Conservation (phyloP, 2,329 filamentous ascomycete genomes). For the Alternaria sp. region DNA sequence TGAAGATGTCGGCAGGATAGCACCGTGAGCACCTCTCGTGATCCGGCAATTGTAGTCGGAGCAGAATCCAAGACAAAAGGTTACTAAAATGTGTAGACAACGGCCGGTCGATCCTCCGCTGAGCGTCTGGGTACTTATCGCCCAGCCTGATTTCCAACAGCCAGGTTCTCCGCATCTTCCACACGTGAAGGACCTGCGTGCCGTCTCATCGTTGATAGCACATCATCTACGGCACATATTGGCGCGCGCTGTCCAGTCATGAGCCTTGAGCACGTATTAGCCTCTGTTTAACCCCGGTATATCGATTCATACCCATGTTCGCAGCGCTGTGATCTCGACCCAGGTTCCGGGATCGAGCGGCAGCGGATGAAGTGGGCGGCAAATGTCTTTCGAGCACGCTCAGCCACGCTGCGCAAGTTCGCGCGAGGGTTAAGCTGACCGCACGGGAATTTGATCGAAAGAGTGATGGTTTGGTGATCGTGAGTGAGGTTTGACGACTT, state of each 20-base stretch:
- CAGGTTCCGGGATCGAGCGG: neutral
- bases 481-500: neutral
- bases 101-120: neutral
- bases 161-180: neutral
- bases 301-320: neutral
- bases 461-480: neutral
- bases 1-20: neutral
- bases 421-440: neutral
- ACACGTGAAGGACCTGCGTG: neutral
- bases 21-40: neutral
- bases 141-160: neutral
- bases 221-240: neutral
- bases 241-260: neutral
- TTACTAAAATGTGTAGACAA: neutral
- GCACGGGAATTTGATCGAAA: neutral
- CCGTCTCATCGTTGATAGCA: neutral
- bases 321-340: neutral
- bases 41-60: neutral
- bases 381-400: neutral
- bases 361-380: constrained; percentile 4
- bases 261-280: neutral
- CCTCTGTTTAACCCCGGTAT: neutral
- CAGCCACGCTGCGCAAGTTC: neutral
- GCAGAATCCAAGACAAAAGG: neutral
- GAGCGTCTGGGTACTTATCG: neutral